phyloP scores from a whole-genome alignment of 2,329 filamentous ascomycete genomes.

The Pseudogymnoascus destructans region DNA sequence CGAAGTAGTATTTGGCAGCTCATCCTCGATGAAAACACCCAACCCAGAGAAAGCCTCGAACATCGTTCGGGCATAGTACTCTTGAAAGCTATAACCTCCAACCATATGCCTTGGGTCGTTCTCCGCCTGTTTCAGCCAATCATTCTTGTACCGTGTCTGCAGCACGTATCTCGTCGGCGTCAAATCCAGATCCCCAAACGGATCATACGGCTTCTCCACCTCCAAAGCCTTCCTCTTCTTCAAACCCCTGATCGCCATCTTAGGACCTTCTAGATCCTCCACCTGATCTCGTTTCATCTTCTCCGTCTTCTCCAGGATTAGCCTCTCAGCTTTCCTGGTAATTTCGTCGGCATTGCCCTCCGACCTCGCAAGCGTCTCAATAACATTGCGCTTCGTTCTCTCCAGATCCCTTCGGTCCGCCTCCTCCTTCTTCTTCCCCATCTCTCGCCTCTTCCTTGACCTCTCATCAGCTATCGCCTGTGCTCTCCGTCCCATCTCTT shows the following conservation, averaged over 20 bases:
- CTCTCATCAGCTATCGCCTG: slow-evolving; percentile 55
- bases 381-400: slow-evolving; percentile 52
- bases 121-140: slow-evolving; percentile 55
- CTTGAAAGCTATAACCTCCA: slow-evolving; percentile 70
- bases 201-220: slow-evolving; percentile 69
- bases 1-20: slow-evolving; percentile 27
- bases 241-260: slow-evolving; percentile 64
- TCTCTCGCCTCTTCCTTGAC: slow-evolving; percentile 46
- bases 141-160: slow-evolving; percentile 58
- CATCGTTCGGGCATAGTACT: slow-evolving; percentile 70
- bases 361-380: slow-evolving; percentile 54
- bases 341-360: slow-evolving; percentile 45
- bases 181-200: slow-evolving; percentile 65
- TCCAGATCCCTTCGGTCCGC: slow-evolving; percentile 53
- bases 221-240: slow-evolving; percentile 49
- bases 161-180: slow-evolving; percentile 57
- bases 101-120: slow-evolving; percentile 54
- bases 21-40: slow-evolving; percentile 75
- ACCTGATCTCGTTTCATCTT: slow-evolving; percentile 32
- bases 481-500: slow-evolving; percentile 39
- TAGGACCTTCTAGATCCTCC: slow-evolving; percentile 14
- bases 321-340: slow-evolving; percentile 40
- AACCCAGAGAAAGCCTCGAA: slow-evolving; percentile 85
- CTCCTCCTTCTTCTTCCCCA: slow-evolving; percentile 54
- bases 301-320: slow-evolving; percentile 58